Conservation (phyloP, 306 rosid genomes). For the Castanea sativa region DNA sequence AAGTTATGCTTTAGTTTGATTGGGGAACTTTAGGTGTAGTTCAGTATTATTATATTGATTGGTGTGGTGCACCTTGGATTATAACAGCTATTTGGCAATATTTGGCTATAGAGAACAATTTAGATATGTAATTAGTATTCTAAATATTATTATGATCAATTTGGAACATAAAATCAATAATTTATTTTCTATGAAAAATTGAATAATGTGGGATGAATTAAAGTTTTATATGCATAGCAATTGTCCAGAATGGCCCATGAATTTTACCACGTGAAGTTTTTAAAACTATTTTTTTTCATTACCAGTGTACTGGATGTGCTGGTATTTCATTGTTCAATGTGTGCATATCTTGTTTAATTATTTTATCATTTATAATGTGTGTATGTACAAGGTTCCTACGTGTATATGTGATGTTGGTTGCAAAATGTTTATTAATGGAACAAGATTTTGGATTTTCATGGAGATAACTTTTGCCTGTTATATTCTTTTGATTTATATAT, state of each 20-base stretch:
- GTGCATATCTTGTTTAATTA: conserved; percentile 3
- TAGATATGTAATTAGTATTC: neutral
- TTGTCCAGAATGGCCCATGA: neutral
- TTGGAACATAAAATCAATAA: neutral
- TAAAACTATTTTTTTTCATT: neutral
- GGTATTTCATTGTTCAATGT: neutral
- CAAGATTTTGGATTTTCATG: neutral
- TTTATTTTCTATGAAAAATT: neutral
- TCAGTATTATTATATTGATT: neutral
- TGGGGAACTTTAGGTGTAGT: neutral
- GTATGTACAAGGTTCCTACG: neutral
- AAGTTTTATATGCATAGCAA: neutral
- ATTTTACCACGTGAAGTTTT: neutral
- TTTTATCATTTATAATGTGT: too few species aligned
- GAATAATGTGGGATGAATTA: neutral
- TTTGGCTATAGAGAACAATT: neutral
- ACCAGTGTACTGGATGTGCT: neutral
- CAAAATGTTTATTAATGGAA: neutral
- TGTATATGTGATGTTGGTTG: neutral
- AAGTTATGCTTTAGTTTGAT: neutral
- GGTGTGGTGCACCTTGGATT: neutral
- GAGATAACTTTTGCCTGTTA: neutral
- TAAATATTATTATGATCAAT: neutral
- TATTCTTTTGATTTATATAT: conserved; percentile 1
- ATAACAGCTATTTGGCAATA: neutral